Evolutionary conservation across 257 asterid genomes (phyloP).

Genomic region (Leptodermis oblonga): DNA sequence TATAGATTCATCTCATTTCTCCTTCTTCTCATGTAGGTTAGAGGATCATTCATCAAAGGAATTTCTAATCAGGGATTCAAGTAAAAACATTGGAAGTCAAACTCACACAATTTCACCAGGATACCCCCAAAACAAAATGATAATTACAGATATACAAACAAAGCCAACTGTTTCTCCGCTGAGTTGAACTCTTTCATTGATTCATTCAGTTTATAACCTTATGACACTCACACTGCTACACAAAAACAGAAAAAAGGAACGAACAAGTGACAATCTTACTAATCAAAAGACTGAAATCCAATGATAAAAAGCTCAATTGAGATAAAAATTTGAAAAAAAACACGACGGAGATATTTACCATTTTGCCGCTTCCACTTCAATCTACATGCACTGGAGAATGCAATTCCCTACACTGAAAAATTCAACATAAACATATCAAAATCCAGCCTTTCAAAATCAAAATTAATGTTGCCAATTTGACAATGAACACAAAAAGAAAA

Average conservation of each 20-base stretch:
- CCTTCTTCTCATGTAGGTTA: not conserved
- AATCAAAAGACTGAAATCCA: not conserved
- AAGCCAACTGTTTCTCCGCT: not conserved
- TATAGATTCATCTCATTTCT: not conserved
- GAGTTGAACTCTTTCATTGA: not conserved
- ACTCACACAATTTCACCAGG: not conserved
- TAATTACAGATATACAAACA: not conserved
- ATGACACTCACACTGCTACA: not conserved
- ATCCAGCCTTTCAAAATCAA: not conserved
- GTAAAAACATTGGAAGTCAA: not conserved
- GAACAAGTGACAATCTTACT: not conserved
- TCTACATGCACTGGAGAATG: no score
- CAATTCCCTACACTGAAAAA: slow-evolving; percentile 28
- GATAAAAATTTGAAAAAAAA: no score
- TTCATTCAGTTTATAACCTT: not conserved
- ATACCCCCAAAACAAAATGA: not conserved
- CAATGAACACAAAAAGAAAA: no score
- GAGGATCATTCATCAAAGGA: not conserved
- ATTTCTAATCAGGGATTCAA: not conserved
- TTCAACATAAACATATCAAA: not conserved
- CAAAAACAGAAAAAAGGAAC: no score
- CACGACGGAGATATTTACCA: slow-evolving; percentile 34
- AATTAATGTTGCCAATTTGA: not conserved
- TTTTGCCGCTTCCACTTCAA: slow-evolving; percentile 33
- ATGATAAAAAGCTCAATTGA: not conserved